Conservation (phyloP, 73 alveolate species). For the Tetrahymena elliotti region DNA sequence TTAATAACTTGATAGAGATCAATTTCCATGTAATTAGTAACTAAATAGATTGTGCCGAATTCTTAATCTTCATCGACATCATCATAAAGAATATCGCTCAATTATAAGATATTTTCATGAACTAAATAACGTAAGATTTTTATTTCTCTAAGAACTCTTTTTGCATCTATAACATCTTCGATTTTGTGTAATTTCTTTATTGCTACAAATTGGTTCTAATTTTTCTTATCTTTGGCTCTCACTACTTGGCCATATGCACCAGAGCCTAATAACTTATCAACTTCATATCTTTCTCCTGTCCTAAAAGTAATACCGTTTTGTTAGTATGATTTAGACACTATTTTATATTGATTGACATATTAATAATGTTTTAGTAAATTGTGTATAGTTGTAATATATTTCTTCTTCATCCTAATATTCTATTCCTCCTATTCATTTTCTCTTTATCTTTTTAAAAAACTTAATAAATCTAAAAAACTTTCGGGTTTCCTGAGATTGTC, state of each 20-base stretch:
- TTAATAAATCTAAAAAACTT: not conserved
- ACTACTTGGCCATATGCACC: slow-evolving; percentile 89
- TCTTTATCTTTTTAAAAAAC: not conserved
- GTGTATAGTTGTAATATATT: not conserved
- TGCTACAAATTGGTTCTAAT: slow-evolving; percentile 66
- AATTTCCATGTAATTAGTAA: slow-evolving; percentile 85
- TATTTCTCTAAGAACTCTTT: slow-evolving; percentile 79
- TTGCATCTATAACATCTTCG: slow-evolving; percentile 75
- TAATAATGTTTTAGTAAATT: not conserved
- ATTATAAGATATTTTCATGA: slow-evolving; percentile 67
- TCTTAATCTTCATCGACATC: slow-evolving; percentile 41
- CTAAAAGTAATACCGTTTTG: slow-evolving; percentile 24
- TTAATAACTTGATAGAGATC: slow-evolving; percentile 75
- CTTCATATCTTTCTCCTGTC: slow-evolving; percentile 26
- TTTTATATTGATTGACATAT: not conserved
- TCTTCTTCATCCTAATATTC: not conserved
- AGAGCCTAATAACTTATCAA: slow-evolving; percentile 47
- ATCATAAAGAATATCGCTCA: slow-evolving; percentile 51
- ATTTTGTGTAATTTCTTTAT: slow-evolving; percentile 77
- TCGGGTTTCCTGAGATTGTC: not conserved
- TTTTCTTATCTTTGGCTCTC: slow-evolving; percentile 71
- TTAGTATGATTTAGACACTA: not conserved
- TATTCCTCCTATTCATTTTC: not conserved
- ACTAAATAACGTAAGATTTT: slow-evolving; percentile 63
- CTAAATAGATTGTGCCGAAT: slow-evolving; percentile 69